Conservation (phyloP, 2,329 filamentous ascomycete genomes). For the Cadophora sp. region DNA sequence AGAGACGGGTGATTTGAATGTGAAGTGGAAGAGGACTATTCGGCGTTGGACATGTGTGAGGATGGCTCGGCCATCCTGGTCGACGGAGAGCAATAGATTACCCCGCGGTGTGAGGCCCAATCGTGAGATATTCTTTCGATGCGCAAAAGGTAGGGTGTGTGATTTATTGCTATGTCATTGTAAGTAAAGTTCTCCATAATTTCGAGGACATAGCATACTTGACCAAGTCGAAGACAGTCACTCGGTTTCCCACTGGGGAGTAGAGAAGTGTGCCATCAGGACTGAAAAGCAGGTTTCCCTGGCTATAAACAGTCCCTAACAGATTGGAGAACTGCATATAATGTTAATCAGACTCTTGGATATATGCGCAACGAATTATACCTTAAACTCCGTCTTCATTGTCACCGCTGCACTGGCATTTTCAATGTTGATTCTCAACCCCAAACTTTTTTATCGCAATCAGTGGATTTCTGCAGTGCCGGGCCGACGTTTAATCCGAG, state of each 20-base stretch:
- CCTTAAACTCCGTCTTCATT: constrained; percentile 99
- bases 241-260: constrained; percentile 94
- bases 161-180: constrained; percentile 74
- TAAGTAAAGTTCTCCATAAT: constrained; percentile 21
- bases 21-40: constrained; percentile 91
- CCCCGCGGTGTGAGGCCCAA: constrained; percentile 89
- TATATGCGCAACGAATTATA: constrained; percentile 48
- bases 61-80: constrained; percentile 93
- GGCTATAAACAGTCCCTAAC: constrained; percentile 96
- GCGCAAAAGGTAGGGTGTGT: constrained; percentile 85
- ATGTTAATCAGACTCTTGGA: neutral
- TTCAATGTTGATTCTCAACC: constrained; percentile 21
- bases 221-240: constrained; percentile 94
- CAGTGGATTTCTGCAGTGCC: constrained; percentile 9
- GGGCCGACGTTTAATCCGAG: constrained; percentile 18
- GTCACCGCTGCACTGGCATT: constrained; percentile 47
- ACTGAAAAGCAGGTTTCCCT: constrained; percentile 96
- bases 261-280: constrained; percentile 95
- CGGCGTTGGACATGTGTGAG: constrained; percentile 88
- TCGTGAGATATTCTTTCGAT: constrained; percentile 90
- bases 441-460: constrained; percentile 33
- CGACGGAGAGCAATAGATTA: constrained; percentile 90
- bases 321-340: constrained; percentile 90
- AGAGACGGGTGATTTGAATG: constrained; percentile 84
- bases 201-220: constrained; percentile 62